Evolutionary conservation across 1,284 basidiomycete species (phyloP).

Genomic region (Sanghuangporus baumii): DNA sequence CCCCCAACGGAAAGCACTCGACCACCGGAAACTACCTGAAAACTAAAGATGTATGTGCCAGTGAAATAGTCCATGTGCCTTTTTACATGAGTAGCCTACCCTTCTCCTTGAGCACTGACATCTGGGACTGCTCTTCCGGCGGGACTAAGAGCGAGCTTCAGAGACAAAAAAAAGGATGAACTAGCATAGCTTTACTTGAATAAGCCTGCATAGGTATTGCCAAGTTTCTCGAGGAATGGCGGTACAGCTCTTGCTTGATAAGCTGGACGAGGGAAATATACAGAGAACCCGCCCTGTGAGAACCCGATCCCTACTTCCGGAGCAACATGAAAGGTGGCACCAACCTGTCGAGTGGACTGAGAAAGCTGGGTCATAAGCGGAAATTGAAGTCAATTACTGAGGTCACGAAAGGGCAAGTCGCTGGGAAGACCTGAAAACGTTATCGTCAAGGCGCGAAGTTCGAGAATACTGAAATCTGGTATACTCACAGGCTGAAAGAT

Average conservation of each 20-base stretch:
- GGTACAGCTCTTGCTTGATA: conserved; percentile 37
- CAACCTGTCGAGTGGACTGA: conserved; percentile 21
- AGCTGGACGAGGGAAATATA: conserved; percentile 35
- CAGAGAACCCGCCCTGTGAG: conserved; percentile 45
- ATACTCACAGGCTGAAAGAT: conserved; percentile 31
- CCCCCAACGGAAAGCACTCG: conserved; percentile 25
- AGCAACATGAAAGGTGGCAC: conserved; percentile 24
- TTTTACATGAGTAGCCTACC: not conserved
- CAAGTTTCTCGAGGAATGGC: conserved; percentile 29
- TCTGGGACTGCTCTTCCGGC: conserved; percentile 35
- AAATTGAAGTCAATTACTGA: conserved; percentile 5
- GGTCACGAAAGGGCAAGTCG: conserved; percentile 28
- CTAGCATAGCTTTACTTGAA: conserved; percentile 21
- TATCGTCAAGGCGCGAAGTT: not conserved
- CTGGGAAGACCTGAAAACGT: conserved; percentile 32
- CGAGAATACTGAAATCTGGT: not conserved
- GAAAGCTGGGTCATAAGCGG: not conserved
- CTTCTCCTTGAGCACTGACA: conserved; percentile 31
- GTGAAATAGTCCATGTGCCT: not conserved
- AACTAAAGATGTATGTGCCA: conserved; percentile 5
- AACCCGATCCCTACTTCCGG: conserved; percentile 28
- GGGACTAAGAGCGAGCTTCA: conserved; percentile 15
- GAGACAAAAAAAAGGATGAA: not conserved
- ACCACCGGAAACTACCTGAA: conserved; percentile 22
- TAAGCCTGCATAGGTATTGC: conserved; percentile 25